These are phyloP conservation scores for Elongisporangium anandrum DNA, from an alignment of 352 stramenopile genomes.

Conservation along the genomic window DNA sequence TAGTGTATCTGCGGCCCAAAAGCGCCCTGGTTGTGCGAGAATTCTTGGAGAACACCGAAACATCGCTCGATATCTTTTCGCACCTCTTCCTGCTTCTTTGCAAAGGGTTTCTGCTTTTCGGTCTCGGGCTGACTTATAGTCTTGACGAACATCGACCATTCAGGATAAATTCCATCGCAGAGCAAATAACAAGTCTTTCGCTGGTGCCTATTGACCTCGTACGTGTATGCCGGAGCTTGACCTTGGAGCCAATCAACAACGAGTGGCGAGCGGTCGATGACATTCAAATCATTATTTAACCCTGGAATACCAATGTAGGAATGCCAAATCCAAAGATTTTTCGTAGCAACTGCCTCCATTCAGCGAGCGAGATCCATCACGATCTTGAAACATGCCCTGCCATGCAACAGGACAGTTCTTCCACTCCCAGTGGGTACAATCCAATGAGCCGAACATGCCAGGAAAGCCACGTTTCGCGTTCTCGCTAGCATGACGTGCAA, in stretches of 20 bases:
- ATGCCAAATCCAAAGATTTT: conserved; percentile 21
- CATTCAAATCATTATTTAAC: conserved; percentile 29
- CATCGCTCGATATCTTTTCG: conserved; percentile 25
- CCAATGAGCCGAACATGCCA: conserved; percentile 18
- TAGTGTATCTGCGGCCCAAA: not conserved
- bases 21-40: not conserved
- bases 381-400: conserved; percentile 11
- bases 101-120: conserved; percentile 8
- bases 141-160: conserved; percentile 17
- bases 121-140: conserved; percentile 8
- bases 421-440: conserved; percentile 22
- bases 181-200: conserved; percentile 16
- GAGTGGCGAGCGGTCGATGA: conserved; percentile 19
- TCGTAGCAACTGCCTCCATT: conserved; percentile 18
- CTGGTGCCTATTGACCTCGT: conserved; percentile 13
- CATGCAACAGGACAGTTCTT: conserved; percentile 18
- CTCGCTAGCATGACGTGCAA: not conserved
- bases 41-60: conserved; percentile 19
- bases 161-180: conserved; percentile 18
- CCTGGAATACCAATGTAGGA: conserved; percentile 10
- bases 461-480: conserved; percentile 12
- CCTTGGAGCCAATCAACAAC: conserved; percentile 10
- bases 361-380: not conserved
- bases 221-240: conserved; percentile 1
- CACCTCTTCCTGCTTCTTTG: conserved; percentile 13